Evolutionary conservation across 768 basidiomycete species (phyloP).

Genomic region (Tylopilus sp.): DNA sequence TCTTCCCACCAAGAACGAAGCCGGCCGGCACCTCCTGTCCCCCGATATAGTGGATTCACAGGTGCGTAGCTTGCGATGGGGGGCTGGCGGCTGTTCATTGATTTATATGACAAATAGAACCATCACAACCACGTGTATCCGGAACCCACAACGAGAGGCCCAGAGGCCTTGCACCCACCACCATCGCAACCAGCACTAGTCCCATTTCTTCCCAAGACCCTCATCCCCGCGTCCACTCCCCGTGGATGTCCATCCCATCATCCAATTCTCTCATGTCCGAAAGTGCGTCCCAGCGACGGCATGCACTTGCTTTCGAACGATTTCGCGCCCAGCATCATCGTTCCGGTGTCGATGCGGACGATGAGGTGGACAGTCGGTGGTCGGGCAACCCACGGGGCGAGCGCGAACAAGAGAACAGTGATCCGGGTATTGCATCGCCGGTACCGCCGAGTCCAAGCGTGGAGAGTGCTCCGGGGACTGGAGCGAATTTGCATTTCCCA

Average conservation of each 20-base stretch:
- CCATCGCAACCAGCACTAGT: slow-evolving; percentile 3
- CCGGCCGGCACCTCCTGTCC: slow-evolving; percentile 9
- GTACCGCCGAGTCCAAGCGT: slow-evolving; percentile 9
- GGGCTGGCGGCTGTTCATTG: not conserved
- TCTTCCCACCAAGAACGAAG: slow-evolving; percentile 18
- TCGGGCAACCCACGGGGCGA: slow-evolving; percentile 16
- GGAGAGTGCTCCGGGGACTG: slow-evolving; percentile 13
- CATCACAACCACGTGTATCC: slow-evolving; percentile 12
- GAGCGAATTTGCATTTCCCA: slow-evolving; percentile 9
- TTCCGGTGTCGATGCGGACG: slow-evolving; percentile 24
- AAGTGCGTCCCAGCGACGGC: slow-evolving; percentile 41
- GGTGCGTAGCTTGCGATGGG: slow-evolving; percentile 8
- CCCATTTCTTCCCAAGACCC: slow-evolving; percentile 12
- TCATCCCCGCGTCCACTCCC: slow-evolving; percentile 19
- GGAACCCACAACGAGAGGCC: slow-evolving; percentile 12
- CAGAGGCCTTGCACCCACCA: slow-evolving; percentile 14
- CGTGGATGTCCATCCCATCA: slow-evolving; percentile 31
- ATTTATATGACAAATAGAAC: slow-evolving; percentile 17
- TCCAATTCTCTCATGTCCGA: slow-evolving; percentile 43
- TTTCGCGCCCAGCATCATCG: slow-evolving; percentile 23
- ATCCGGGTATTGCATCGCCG: slow-evolving; percentile 12
- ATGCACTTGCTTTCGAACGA: slow-evolving; percentile 36
- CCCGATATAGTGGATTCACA: too few species aligned
- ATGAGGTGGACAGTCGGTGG: slow-evolving; percentile 25
- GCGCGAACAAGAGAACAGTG: slow-evolving; percentile 11